Base-by-base conservation (phyloP, 148 eudicot species). In the Silene conica region DNA sequence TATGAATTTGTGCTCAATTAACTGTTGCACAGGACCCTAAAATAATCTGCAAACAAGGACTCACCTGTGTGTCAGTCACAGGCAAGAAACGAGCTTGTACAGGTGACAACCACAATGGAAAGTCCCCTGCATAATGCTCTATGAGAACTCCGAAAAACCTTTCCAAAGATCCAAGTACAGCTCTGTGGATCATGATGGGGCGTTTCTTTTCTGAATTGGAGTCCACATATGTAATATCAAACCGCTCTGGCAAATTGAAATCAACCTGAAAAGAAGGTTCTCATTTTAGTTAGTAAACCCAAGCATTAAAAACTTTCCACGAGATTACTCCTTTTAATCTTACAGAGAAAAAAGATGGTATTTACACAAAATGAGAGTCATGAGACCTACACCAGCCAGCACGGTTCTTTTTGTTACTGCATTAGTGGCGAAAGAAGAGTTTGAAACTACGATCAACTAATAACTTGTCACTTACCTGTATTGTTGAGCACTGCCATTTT, bases 401-500 rank as follows among this genome's bases (percentile, higher is more conserved):
- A n/a, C n/a, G 12, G 34, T 23, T 46, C 72, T 59, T 52, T 15
- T 50, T 52, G 12, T 50, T 1, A 26, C 23, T 56, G 20, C 14
- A 31, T 31, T 58, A 20, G 15, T 9, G 67, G 31, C 26, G 23
- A n/a, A 38, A 69, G 3, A 70, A 31, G 13, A 10, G 16, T 18
- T 38, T 34, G 14, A 67, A 57, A 38, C 48, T 5, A 45, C 8
- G 43, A 67, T 9, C 64, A 58, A 71, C 31, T 19, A 46, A 45
- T 52, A 26, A 41, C 34, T 34, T 19, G 31, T 26, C 67, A 10
- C 71, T 69, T 68, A 80, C 99, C 97, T 95, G 97, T 82, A 92
- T 87, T 52, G 99, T 95, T 23, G 99, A 95, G 72, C 99, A 95
- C 67, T 95, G 99, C 99, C 99, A 95, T 82, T 92, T 95, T 84